Percentiles rank a stretch among this genome's conserved stretches.
These are phyloP conservation scores for Kluyveromyces wickerhamii DNA, from an alignment of 805 yeast genomes.

Conservation along the genomic window DNA sequence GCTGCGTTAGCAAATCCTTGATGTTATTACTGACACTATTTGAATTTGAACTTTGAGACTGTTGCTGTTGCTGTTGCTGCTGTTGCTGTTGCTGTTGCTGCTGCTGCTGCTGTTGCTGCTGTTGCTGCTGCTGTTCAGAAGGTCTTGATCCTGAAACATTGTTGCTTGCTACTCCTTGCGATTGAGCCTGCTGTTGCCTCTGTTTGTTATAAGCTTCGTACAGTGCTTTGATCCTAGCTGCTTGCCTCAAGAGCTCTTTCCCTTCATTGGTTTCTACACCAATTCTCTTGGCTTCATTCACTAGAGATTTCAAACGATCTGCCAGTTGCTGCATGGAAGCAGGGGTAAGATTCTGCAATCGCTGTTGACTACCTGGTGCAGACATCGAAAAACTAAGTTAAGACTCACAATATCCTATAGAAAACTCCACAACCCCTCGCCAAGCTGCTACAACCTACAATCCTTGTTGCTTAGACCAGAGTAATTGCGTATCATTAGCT, in stretches of 20 bases:
- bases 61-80: constrained; percentile 8
- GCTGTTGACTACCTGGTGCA: constrained; percentile 5
- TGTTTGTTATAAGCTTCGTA: constrained; percentile 45
- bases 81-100: constrained; percentile 9
- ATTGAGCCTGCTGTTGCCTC: constrained; percentile 24
- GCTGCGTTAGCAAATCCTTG: constrained; percentile 24
- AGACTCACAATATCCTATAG: no score
- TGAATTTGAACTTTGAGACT: constrained; percentile 10
- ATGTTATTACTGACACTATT: constrained; percentile 20
- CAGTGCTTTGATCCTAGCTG: constrained; percentile 54
- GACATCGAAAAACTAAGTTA: no score
- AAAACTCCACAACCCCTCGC: no score
- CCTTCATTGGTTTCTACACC: constrained; percentile 56
- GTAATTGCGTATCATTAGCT: no score
- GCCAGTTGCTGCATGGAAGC: constrained; percentile 42
- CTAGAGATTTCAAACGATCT: constrained; percentile 49
- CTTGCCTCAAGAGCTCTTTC: constrained; percentile 52
- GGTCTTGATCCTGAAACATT: constrained; percentile 7
- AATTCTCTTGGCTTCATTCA: constrained; percentile 53
- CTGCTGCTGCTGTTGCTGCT: constrained; percentile 6
- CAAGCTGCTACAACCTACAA: no score
- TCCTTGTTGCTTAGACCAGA: no score
- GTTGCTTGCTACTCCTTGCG: constrained; percentile 13
- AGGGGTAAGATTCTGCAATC: constrained; percentile 9
- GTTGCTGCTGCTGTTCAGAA: background rate